These are phyloP conservation scores for Glycine soja DNA, from an alignment of 306 rosid species.

Conservation along the genomic window DNA sequence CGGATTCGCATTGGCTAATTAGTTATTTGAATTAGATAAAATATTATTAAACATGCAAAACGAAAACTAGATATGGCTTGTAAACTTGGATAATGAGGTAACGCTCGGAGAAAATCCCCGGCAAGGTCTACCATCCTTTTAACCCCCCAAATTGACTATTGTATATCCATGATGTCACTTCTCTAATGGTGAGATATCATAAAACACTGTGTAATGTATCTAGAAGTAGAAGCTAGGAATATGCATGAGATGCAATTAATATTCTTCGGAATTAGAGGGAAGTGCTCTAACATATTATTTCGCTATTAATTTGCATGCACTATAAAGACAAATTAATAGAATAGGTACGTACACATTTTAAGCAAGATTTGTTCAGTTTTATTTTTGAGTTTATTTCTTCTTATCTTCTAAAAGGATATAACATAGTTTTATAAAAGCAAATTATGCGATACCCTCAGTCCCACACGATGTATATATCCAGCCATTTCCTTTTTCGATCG, in stretches of 20 bases:
- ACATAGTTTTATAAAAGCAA: too few species aligned
- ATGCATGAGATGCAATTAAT: too few species aligned
- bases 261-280: too few species aligned
- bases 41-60: conserved; percentile 22
- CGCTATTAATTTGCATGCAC: too few species aligned
- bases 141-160: conserved; percentile 63
- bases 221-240: background rate
- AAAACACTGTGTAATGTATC: conserved; percentile 20
- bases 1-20: background rate
- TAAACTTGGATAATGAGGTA: conserved; percentile 52
- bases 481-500: background rate
- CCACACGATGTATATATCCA: background rate
- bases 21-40: conserved; percentile 14
- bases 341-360: too few species aligned
- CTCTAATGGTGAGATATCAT: background rate
- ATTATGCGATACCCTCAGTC: too few species aligned
- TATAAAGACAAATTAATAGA: too few species aligned
- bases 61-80: conserved; percentile 46
- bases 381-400: too few species aligned
- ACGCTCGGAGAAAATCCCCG: conserved; percentile 45
- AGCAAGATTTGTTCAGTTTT: too few species aligned
- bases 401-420: too few species aligned
- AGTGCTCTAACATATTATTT: too few species aligned
- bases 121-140: conserved; percentile 51
- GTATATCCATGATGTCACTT: conserved; percentile 44